Evolutionary conservation across 2,329 filamentous ascomycete species (phyloP).

Genomic region (Alternaria sp.): DNA sequence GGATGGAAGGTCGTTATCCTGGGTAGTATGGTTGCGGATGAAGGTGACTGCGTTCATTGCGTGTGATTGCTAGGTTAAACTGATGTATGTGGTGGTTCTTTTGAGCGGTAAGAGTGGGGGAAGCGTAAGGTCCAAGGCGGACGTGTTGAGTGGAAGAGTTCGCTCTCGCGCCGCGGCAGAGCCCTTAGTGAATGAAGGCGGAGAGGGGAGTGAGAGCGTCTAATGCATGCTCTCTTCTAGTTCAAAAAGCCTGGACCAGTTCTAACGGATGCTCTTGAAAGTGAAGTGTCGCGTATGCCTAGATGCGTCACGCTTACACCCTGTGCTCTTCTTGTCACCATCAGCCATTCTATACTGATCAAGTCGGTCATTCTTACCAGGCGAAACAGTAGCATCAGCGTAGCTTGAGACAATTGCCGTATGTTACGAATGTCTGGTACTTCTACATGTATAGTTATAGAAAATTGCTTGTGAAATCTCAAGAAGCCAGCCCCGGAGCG

Average conservation of each 20-base stretch:
- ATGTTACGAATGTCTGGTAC: too few species aligned
- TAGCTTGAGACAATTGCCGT: too few species aligned
- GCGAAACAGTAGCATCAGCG: too few species aligned
- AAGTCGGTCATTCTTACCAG: too few species aligned
- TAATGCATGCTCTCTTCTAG: neutral
- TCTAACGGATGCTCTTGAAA: too few species aligned
- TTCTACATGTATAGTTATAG: too few species aligned
- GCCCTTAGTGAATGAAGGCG: neutral
- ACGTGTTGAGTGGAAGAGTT: neutral
- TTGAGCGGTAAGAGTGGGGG: neutral
- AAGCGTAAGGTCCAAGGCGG: neutral
- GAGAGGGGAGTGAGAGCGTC: neutral
- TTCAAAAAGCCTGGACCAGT: neutral
- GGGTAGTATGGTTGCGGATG: slow-evolving; percentile 8
- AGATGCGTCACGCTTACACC: too few species aligned
- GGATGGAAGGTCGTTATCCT: neutral
- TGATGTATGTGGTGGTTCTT: neutral
- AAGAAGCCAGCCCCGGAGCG: too few species aligned
- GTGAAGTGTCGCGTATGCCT: too few species aligned
- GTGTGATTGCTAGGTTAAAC: neutral
- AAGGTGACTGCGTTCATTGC: slow-evolving; percentile 6
- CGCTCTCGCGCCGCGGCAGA: neutral
- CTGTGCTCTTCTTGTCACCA: too few species aligned
- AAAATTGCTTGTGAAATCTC: too few species aligned
- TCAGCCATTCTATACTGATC: too few species aligned